Conservation (phyloP, 1,284 basidiomycete species). For the Termitomyces sp. region DNA sequence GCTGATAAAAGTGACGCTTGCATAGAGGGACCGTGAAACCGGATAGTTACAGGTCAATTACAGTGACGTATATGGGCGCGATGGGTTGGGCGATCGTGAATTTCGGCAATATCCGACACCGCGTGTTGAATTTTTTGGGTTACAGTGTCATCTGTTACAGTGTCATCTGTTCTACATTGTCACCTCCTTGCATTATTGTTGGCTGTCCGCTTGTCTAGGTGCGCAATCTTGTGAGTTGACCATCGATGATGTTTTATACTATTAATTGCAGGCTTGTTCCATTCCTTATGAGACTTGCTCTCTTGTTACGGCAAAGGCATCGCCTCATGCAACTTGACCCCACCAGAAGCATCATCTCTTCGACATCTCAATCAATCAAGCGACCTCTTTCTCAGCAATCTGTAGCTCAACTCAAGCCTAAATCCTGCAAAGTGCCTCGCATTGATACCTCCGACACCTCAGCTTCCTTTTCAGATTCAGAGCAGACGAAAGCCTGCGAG, state of each 20-base stretch:
- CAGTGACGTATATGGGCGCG: too few species aligned
- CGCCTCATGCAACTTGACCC: conserved; percentile 54
- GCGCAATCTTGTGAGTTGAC: not conserved
- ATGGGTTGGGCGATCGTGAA: not conserved
- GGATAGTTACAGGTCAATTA: too few species aligned
- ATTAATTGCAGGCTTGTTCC: not conserved
- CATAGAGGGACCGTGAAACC: too few species aligned
- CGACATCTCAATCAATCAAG: conserved; percentile 25
- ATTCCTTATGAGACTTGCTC: conserved; percentile 45
- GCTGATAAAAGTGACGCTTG: not conserved
- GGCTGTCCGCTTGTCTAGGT: not conserved
- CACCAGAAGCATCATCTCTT: conserved; percentile 23
- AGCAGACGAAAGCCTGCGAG: conserved; percentile 5
- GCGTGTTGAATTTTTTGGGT: not conserved
- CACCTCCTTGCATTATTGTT: not conserved
- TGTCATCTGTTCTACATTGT: not conserved
- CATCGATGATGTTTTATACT: not conserved
- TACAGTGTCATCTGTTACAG: not conserved
- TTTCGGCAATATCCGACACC: not conserved
- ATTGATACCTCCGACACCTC: conserved; percentile 20
- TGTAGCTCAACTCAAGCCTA: conserved; percentile 14
- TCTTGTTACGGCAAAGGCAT: conserved; percentile 41
- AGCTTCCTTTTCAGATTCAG: conserved; percentile 19
- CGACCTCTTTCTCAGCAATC: conserved; percentile 35
- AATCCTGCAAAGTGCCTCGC: conserved; percentile 24